A percentile compares a stretch with the other conserved stretches of the same genome.
phyloP scores from a whole-genome alignment of 2,329 filamentous ascomycete species.

The Karstenula rhodostoma region DNA sequence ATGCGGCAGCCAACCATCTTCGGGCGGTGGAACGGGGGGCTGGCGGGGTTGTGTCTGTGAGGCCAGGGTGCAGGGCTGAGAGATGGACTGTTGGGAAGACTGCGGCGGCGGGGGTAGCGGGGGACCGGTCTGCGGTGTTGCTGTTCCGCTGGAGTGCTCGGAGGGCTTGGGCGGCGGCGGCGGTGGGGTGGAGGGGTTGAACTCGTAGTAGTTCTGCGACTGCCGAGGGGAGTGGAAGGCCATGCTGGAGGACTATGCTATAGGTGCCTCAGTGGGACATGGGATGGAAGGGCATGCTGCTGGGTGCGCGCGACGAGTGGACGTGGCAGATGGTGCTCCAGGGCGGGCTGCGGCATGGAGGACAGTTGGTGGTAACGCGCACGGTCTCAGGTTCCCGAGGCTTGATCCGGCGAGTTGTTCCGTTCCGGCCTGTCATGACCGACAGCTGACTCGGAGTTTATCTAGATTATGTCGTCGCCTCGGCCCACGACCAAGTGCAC shows the following conservation, averaged over 20 bases:
- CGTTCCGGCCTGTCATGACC: conserved; percentile 1
- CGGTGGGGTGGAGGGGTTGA: conserved; percentile 56
- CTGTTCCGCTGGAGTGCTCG: conserved; percentile 52
- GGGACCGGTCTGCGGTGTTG: conserved; percentile 53
- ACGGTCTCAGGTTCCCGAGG: conserved; percentile 1
- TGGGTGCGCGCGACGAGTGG: conserved; percentile 1
- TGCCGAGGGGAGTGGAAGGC: conserved; percentile 50
- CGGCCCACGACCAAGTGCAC: not conserved
- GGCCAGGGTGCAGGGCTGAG: conserved; percentile 28
- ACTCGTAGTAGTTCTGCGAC: conserved; percentile 49
- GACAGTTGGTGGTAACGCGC: conserved; percentile 13
- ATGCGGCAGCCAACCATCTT: conserved; percentile 79
- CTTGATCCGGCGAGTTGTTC: conserved; percentile 7
- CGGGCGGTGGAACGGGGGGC: conserved; percentile 41
- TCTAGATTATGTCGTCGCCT: not conserved
- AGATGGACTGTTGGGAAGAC: conserved; percentile 27
- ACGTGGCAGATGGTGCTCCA: conserved; percentile 10
- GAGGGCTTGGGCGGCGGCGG: conserved; percentile 57
- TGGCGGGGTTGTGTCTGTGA: conserved; percentile 29
- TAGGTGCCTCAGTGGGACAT: not conserved
- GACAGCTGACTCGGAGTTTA: not conserved
- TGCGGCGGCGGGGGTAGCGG: conserved; percentile 55
- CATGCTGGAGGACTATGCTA: conserved; percentile 31
- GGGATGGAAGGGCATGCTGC: not conserved
- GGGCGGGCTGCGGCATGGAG: conserved; percentile 3